Conservation (phyloP, 106 monocot genomes). For the Phalaenopsis aphrodite region DNA sequence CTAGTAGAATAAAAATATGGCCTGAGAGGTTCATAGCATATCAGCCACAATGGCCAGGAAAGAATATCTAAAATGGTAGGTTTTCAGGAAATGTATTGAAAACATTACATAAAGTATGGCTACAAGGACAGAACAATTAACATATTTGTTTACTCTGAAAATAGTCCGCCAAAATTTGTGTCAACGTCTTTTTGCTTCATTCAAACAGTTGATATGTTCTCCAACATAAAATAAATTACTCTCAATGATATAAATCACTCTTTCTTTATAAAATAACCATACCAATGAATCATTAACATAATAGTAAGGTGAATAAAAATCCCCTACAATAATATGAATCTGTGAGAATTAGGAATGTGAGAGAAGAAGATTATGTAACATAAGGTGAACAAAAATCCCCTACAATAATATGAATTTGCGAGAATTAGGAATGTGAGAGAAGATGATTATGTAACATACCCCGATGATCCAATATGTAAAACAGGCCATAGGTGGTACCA, state of each 20-base stretch:
- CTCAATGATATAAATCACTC: background rate
- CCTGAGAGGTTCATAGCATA: background rate
- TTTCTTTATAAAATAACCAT: background rate
- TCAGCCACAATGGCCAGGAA: background rate
- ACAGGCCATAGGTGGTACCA: constrained; percentile 77
- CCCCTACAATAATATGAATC: background rate
- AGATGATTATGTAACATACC: constrained; percentile 32
- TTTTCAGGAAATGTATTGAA: background rate
- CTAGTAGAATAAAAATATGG: background rate
- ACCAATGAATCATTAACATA: background rate
- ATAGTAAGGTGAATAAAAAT: background rate
- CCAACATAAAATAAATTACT: background rate
- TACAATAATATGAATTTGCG: background rate
- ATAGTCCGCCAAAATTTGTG: background rate
- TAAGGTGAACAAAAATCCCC: background rate
- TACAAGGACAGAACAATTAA: background rate
- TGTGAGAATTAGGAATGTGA: background rate
- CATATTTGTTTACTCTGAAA: background rate
- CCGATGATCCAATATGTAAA: constrained; percentile 88
- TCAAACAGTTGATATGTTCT: background rate
- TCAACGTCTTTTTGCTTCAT: background rate
- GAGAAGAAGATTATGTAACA: background rate
- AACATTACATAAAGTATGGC: background rate
- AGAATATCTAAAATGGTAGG: background rate
- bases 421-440: background rate